These are phyloP conservation scores for Batkoa obscura DNA, from an alignment of 371 early-diverging fungal species.

Conservation along the genomic window DNA sequence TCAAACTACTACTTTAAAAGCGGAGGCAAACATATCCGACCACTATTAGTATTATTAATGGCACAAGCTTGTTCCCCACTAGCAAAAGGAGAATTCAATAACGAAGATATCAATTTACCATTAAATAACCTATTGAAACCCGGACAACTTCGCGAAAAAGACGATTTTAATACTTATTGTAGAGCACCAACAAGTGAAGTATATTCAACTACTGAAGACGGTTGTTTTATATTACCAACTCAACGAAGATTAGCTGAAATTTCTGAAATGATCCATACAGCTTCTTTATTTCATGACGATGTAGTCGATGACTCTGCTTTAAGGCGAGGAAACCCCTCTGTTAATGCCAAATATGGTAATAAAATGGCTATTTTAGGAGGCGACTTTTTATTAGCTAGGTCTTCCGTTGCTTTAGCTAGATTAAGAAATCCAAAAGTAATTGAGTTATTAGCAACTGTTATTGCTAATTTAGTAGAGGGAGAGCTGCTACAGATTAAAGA, in stretches of 20 bases:
- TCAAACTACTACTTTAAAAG: slow-evolving; percentile 74
- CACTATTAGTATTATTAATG: slow-evolving; percentile 72
- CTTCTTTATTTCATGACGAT: slow-evolving; percentile 87
- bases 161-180: slow-evolving; percentile 22
- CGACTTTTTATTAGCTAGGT: slow-evolving; percentile 81
- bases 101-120: slow-evolving; percentile 1
- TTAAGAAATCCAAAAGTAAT: slow-evolving; percentile 77
- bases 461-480: slow-evolving; percentile 85
- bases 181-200: slow-evolving; percentile 23
- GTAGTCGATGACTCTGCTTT: slow-evolving; percentile 59
- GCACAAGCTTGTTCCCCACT: slow-evolving; percentile 48
- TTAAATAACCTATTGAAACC: neutral
- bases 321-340: slow-evolving; percentile 50
- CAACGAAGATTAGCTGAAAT: slow-evolving; percentile 88
- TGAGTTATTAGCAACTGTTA: slow-evolving; percentile 80
- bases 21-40: slow-evolving; percentile 83
- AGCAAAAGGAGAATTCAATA: neutral
- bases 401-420: slow-evolving; percentile 74
- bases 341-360: slow-evolving; percentile 80
- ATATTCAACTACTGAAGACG: slow-evolving; percentile 9
- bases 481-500: slow-evolving; percentile 91
- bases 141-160: slow-evolving; percentile 9
- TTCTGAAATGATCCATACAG: slow-evolving; percentile 93
- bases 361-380: slow-evolving; percentile 93
- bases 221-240: slow-evolving; percentile 50